These are phyloP conservation scores for Apostasia shenzhenica DNA, from an alignment of 106 monocot genomes.

Conservation along the genomic window DNA sequence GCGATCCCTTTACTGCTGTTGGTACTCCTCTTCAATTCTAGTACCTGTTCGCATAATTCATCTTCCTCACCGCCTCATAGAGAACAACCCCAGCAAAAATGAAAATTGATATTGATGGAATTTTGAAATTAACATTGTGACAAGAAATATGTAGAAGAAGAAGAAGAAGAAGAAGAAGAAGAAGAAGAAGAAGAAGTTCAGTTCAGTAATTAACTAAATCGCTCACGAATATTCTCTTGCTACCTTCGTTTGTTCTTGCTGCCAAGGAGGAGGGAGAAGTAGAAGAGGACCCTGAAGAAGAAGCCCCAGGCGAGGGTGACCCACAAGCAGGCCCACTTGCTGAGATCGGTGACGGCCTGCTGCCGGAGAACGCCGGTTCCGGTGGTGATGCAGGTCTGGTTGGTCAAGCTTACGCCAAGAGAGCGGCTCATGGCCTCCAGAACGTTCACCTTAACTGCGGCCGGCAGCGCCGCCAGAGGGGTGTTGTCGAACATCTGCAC, in stretches of 20 bases:
- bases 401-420: conserved; percentile 35
- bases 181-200: too few relatives aligned
- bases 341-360: conserved; percentile 56
- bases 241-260: conserved; percentile 88
- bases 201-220: too few relatives aligned
- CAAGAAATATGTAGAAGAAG: too few relatives aligned
- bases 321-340: conserved; percentile 73
- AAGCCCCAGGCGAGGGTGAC: conserved; percentile 80
- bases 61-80: too few relatives aligned
- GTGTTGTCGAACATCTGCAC: conserved; percentile 88
- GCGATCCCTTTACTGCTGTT: too few relatives aligned
- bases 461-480: conserved; percentile 42
- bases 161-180: too few relatives aligned
- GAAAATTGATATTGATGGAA: too few relatives aligned
- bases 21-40: too few relatives aligned
- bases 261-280: conserved; percentile 57
- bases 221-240: neutral
- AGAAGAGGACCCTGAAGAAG: conserved; percentile 79
- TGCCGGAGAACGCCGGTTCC: conserved; percentile 49
- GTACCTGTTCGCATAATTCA: too few relatives aligned
- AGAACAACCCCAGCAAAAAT: too few relatives aligned
- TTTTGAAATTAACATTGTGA: too few relatives aligned
- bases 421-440: conserved; percentile 40
- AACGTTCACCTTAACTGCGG: conserved; percentile 35
- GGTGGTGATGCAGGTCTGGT: conserved; percentile 46